A percentile compares a stretch with the other conserved stretches of the same genome.
These are phyloP conservation scores for Claviceps maximensis DNA, from an alignment of 2,329 filamentous ascomycete species.

Conservation along the genomic window DNA sequence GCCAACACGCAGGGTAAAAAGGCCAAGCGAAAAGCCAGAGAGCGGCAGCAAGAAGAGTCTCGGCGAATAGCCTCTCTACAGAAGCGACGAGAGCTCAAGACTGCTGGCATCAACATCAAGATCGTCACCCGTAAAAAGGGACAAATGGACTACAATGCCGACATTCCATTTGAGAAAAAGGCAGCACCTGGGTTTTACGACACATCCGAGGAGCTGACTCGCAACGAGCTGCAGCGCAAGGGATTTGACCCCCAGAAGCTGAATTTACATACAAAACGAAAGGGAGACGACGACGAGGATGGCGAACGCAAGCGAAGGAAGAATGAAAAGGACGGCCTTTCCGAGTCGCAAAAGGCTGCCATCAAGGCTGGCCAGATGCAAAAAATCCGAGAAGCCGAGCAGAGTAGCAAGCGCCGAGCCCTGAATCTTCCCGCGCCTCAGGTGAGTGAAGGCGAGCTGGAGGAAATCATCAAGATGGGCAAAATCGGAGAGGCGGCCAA, in stretches of 20 bases:
- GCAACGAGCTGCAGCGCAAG: conserved; percentile 73
- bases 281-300: conserved; percentile 79
- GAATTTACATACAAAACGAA: conserved; percentile 81
- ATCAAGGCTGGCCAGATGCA: conserved; percentile 90
- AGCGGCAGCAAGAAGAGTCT: conserved; percentile 90
- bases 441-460: conserved; percentile 81
- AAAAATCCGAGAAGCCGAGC: conserved; percentile 88
- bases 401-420: conserved; percentile 80
- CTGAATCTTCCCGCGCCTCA: conserved; percentile 81
- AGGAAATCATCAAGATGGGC: conserved; percentile 98
- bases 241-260: conserved; percentile 88
- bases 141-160: conserved; percentile 99
- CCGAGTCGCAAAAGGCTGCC: conserved; percentile 71
- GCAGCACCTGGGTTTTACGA: conserved; percentile 86
- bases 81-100: conserved; percentile 93
- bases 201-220: conserved; percentile 65
- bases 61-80: conserved; percentile 79
- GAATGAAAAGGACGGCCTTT: conserved; percentile 70
- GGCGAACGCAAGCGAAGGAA: conserved; percentile 77
- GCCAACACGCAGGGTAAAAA: conserved; percentile 99
- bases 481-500: conserved; percentile 82
- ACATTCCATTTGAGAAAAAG: conserved; percentile 94
- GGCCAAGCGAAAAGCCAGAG: conserved; percentile 91
- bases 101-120: conserved; percentile 96
- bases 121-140: conserved; percentile 82